Evolutionary conservation across 2,329 filamentous ascomycete genomes (phyloP), one percentile per base, ranked within the genome.

Genomic region (Botryotinia calthae): DNA sequence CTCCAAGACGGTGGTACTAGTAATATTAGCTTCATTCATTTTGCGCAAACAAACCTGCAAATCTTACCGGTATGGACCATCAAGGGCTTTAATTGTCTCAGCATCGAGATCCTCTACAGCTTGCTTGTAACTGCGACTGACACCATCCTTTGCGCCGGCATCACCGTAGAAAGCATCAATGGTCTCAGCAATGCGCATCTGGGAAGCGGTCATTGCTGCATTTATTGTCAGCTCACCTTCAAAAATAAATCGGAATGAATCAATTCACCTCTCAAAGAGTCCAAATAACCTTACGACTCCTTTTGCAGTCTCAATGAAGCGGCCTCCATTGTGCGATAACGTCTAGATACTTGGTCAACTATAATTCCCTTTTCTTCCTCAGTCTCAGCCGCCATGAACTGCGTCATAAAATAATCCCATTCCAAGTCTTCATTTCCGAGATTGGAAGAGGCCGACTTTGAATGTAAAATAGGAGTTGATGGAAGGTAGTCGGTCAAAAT

Each of bases 121-220:
- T 82, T 98, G 95, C 84, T 98, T 99, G 86, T 99, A 99, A 82
- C 93, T 97, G 81, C 95, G 89, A 83, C 93, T 97, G 73, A 99
- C 96, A 72, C 96, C 96, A 82, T 99, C 97, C 79, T 91, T 93
- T 68, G 96, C 94, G 69, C 97, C 97, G 1, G 95, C 91, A 81
- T 99, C 96, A 72, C 96, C 96, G 84, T 99, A 99, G 83, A 99
- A 99, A 58, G 96, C 96, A 84, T 99, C 96, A 83, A 99, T 99
- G 31, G 96, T 99, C 83, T 99, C 96, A 76, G 96, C 96, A 82
- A 99, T 98, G 81, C 95, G 92, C 95, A 99, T 98, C 84, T 99
- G 96, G 71, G 95, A 98, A 70, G 96, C 95, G 25, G 96, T 99
- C 96, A 99, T 99, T 78, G 96, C 95, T 94, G 44, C 18, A 77